phyloP scores from a whole-genome alignment of 805 yeast species.

The Cyberlindnera misumaiensis region DNA sequence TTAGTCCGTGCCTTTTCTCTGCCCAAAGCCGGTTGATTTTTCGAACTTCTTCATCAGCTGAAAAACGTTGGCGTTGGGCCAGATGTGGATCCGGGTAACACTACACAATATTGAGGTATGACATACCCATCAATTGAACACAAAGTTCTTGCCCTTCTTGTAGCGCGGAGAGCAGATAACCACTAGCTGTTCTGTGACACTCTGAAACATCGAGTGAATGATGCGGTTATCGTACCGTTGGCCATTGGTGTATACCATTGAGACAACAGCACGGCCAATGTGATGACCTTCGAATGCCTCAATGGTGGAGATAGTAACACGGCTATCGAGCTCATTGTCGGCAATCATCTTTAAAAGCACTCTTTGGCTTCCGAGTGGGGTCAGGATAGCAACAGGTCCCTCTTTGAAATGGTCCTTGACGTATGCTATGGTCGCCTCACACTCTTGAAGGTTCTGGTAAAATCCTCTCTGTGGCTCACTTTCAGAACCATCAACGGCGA shows the following conservation, averaged over 20 bases:
- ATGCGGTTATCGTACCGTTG: not conserved
- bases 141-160: not conserved
- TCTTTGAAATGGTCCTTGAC: slow-evolving; percentile 38
- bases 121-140: not conserved
- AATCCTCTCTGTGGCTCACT: slow-evolving; percentile 20
- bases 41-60: not conserved
- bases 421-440: slow-evolving; percentile 38
- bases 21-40: not conserved
- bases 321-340: slow-evolving; percentile 6
- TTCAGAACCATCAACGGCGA: slow-evolving; percentile 29
- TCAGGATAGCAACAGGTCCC: slow-evolving; percentile 39
- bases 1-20: not conserved
- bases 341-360: slow-evolving; percentile 36
- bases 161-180: slow-evolving; percentile 2
- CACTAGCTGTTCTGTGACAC: not conserved
- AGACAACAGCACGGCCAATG: slow-evolving; percentile 1
- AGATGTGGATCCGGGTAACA: not conserved
- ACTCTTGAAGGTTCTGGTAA: slow-evolving; percentile 37
- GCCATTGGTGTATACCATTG: slow-evolving; percentile 3
- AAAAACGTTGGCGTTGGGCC: not conserved
- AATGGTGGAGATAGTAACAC: slow-evolving; percentile 3
- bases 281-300: slow-evolving; percentile 5
- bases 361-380: slow-evolving; percentile 35
- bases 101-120: not conserved
- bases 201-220: not conserved